Percentiles rank a stretch among this genome's conserved stretches.
Conservation (phyloP, 1,284 basidiomycete genomes). For the Phaffia rhodozyma region DNA sequence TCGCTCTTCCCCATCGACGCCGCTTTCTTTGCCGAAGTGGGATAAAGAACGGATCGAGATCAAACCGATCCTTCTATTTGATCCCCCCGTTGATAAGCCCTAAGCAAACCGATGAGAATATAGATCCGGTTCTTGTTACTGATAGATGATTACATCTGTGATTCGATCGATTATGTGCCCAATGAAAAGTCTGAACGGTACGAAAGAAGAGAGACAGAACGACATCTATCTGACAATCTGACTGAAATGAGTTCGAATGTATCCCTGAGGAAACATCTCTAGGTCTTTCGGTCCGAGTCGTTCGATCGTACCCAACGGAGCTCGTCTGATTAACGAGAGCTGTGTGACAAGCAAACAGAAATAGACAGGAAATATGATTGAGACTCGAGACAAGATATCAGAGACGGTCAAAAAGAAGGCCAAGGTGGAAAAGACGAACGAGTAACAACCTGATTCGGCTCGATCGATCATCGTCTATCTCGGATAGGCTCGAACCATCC, state of each 20-base stretch:
- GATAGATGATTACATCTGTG: not conserved
- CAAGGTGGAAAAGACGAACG: not conserved
- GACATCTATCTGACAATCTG: not conserved
- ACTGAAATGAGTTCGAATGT: not conserved
- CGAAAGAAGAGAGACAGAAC: not conserved
- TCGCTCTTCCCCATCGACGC: too few species aligned
- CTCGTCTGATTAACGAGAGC: conserved; percentile 9
- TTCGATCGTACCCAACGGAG: not conserved
- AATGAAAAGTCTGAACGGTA: conserved; percentile 10
- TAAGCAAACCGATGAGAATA: too few species aligned
- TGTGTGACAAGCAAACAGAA: not conserved
- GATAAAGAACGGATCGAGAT: too few species aligned
- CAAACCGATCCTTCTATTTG: too few species aligned
- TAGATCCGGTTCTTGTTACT: too few species aligned
- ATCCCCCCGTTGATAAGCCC: too few species aligned
- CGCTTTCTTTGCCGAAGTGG: too few species aligned
- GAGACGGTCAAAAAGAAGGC: not conserved
- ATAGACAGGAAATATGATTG: not conserved
- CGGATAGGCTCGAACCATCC: not conserved
- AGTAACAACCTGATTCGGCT: conserved; percentile 5
- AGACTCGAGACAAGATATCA: not conserved
- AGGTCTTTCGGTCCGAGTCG: not conserved
- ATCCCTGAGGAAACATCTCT: conserved; percentile 2
- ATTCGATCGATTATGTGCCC: conserved; percentile 3
- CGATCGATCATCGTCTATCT: conserved; percentile 2